These are phyloP conservation scores for Neurospora sp. DNA, from an alignment of 495 filamentous ascomycete genomes.

Conservation along the genomic window DNA sequence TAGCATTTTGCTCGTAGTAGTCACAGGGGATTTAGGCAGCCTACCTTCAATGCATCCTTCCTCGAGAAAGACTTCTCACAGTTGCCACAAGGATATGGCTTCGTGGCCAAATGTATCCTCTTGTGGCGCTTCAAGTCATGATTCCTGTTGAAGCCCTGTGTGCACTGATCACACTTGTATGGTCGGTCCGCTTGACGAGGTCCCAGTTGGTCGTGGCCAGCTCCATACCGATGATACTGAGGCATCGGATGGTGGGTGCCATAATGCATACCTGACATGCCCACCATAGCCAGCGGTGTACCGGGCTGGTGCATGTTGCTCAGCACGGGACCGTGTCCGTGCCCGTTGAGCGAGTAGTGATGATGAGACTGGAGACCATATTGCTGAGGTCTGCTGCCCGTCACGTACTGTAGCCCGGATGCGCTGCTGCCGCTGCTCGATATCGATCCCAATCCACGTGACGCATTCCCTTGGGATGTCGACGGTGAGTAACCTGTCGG, in stretches of 20 bases:
- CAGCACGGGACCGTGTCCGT: slow-evolving; percentile 57
- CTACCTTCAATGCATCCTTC: slow-evolving; percentile 94
- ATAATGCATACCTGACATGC: slow-evolving; percentile 45
- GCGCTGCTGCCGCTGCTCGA: slow-evolving; percentile 25
- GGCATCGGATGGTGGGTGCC: slow-evolving; percentile 42
- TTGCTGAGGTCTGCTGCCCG: neutral
- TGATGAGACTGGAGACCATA: neutral
- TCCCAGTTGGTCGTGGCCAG: slow-evolving; percentile 22
- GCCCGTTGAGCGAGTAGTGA: slow-evolving; percentile 1
- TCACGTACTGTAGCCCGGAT: neutral
- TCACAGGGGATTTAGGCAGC: neutral
- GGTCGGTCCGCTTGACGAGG: slow-evolving; percentile 54
- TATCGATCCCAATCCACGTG: slow-evolving; percentile 33
- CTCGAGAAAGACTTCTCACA: slow-evolving; percentile 97
- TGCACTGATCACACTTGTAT: slow-evolving; percentile 89
- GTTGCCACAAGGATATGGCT: slow-evolving; percentile 83
- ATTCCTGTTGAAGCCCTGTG: slow-evolving; percentile 90
- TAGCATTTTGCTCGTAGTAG: neutral
- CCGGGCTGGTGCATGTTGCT: slow-evolving; percentile 68
- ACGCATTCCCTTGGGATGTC: slow-evolving; percentile 2
- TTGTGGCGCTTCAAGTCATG: slow-evolving; percentile 96
- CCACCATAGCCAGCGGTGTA: slow-evolving; percentile 56
- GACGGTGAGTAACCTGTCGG: slow-evolving; percentile 4
- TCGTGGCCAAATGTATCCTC: slow-evolving; percentile 87
- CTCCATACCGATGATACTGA: slow-evolving; percentile 16